Evolutionary conservation across 2,329 filamentous ascomycete species (phyloP), one percentile per base, ranked within the genome.

Genomic region (Biscogniauxia marginata): DNA sequence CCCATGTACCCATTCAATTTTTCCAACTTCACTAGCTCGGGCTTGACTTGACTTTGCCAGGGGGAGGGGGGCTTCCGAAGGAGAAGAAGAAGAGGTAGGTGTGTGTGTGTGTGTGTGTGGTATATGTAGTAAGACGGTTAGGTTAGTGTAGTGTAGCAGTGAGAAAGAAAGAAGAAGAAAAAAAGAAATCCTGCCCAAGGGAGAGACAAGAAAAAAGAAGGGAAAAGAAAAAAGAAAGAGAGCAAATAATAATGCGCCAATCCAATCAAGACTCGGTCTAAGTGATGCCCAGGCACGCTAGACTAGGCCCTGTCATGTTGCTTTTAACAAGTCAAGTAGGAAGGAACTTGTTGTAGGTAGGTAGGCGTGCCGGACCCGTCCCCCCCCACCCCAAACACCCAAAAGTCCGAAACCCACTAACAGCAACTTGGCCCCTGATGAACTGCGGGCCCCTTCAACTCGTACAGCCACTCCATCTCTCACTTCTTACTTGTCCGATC

Each of bases 381-480:
- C 30, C 20, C 43, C 49, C 46, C 39, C 52, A 50, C 56, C 53
- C 50, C 57, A 46, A 23, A 46, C 49, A 59, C 57, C 52, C 52
- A 23, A 60, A 64, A 54, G 58, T 64, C 62, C 62, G 62, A 64
- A 64, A 64, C 62, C 57, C 61, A 56, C 61, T 61, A 62, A 52
- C 53, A 60, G 55, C 46, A 52, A 39, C 45, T 53, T 45, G 49
- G 45, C 54, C 59, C 60, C 62, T 63, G 62, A 60, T 61, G 50
- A 21, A 48, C 44, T 47, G 43, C 19, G 24, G 54, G 55, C 57
- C 61, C 56, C 55, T 61, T 55, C 58, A 55, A 22, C 44, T 59
- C 59, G 57, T 58, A 59, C 47, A 62, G 57, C 59, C 59, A 56
- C 52, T 60, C 52, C 46, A 47, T 55, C 59, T 56, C 52, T 57